phyloP scores from a whole-genome alignment of 2,329 filamentous ascomycete genomes.

The Aaosphaeria pasadenensis region DNA sequence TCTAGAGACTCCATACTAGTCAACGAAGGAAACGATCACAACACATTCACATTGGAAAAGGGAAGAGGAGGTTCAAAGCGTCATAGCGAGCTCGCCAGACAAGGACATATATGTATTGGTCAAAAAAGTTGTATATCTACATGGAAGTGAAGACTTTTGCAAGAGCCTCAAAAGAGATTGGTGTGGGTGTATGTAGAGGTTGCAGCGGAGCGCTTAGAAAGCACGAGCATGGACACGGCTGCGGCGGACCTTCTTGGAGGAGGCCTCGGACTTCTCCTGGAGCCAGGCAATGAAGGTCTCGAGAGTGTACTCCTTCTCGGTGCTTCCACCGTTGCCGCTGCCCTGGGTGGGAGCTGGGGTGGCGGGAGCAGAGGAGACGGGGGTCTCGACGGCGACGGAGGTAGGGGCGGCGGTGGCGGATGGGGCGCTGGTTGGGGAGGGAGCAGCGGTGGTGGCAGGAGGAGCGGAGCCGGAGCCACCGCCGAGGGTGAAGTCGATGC shows the following conservation, averaged over 20 bases:
- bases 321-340: constrained; percentile 5
- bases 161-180: no score
- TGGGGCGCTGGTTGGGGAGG: constrained; percentile 10
- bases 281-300: constrained; percentile 32
- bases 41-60: no score
- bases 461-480: constrained; percentile 23
- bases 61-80: no score
- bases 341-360: constrained; percentile 8
- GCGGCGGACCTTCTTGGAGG: background rate
- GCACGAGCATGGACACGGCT: constrained; percentile 1
- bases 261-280: constrained; percentile 3
- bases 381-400: constrained; percentile 3
- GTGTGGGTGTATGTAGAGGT: no score
- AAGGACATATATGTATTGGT: no score
- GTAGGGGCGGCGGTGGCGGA: constrained; percentile 8
- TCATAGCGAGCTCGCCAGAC: no score
- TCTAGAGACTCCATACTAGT: no score
- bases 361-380: constrained; percentile 10
- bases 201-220: background rate
- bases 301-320: constrained; percentile 27
- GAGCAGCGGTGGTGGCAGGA: constrained; percentile 7
- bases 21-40: no score
- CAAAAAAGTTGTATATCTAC: no score
- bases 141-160: no score
- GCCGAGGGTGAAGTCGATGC: constrained; percentile 56